Base-by-base conservation (phyloP, 768 basidiomycete genomes). In the Tricholoma bakamatsutake region DNA sequence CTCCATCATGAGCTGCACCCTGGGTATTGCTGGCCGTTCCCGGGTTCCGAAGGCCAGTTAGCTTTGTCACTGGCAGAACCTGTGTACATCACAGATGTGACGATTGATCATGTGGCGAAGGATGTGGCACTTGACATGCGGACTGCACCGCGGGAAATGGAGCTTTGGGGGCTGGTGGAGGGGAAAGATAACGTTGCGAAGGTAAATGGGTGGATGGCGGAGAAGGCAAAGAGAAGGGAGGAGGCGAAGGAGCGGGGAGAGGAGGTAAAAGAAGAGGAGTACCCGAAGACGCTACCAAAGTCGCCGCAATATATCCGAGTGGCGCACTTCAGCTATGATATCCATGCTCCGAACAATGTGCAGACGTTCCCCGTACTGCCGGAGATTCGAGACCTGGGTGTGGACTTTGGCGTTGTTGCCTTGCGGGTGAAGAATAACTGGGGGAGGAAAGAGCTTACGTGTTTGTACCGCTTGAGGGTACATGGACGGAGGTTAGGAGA, bases 21-120 rank as follows among this genome's bases (percentile, higher is more conserved):
- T 33, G 96, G 97, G 3, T 80, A 87, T 54, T 99, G 96, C 71
- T 99, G 96, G 94, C 91, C 96, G 1, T 93, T 98, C 73, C 73
- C 73, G 5, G 95, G 95, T 0, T 63, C 76, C 15, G 68, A 80
- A 48, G 96, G 95, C 3, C 90, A 90, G 64, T 72, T 98, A 9
- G 96, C 92, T 4, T 85, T 99, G 30, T 75, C 77, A 34, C 82
- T 99, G 28, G 84, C 85, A 2, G 78, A 80, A 5, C 93, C 92
- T 9, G 80, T 91, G 18, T 75, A 77, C 51, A 80, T 98, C 46
- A 82, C 86, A 1, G 81, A 83, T 24, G 72, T 99, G 50, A 90
- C 90, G 18, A 81, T 99, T 55, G 96, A 98, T 65, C 96, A 99
- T 67, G 84, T 93, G 11, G 77, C 93, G 18, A 77, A 73, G 57